Evolutionary conservation across 805 yeast species (phyloP).

Genomic region (Zygotorulaspora chibaensis): DNA sequence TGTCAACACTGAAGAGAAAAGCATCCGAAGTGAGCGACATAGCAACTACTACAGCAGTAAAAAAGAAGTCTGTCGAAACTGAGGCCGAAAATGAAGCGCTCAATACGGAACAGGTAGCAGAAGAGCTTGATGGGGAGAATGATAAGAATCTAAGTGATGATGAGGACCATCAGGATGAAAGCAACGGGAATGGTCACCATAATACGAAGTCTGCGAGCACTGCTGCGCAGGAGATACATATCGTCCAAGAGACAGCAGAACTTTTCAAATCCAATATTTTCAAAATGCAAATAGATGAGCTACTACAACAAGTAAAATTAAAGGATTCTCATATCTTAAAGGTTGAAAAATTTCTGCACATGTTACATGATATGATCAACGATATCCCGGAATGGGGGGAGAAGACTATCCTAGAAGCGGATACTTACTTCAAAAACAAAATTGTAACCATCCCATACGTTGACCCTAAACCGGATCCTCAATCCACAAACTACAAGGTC

Average conservation of each 20-base stretch:
- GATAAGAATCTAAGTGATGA: conserved; percentile 19
- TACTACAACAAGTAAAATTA: conserved; percentile 72
- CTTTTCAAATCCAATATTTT: conserved; percentile 91
- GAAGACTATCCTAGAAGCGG: conserved; percentile 56
- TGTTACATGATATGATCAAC: conserved; percentile 63
- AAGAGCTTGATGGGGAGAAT: conserved; percentile 10
- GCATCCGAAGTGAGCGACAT: conserved; percentile 21
- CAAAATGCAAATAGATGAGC: conserved; percentile 90
- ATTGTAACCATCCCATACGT: conserved; percentile 74
- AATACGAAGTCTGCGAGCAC: conserved; percentile 10
- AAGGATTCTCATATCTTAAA: conserved; percentile 62
- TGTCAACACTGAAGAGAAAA: conserved; percentile 21
- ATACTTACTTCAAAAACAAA: conserved; percentile 46
- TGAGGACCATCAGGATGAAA: conserved; percentile 11
- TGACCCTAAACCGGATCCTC: conserved; percentile 71
- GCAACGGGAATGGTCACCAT: conserved; percentile 4
- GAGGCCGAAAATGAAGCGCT: conserved; percentile 27
- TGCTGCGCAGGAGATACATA: conserved; percentile 75
- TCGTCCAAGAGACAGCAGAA: conserved; percentile 91
- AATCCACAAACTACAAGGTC: conserved; percentile 64
- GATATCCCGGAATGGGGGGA: conserved; percentile 54
- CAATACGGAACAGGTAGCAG: not conserved
- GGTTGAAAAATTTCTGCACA: conserved; percentile 72
- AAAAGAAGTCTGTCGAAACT: conserved; percentile 17
- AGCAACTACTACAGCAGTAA: conserved; percentile 3